Percentiles rank a stretch among this genome's conserved stretches.
Conservation (phyloP, 1,284 basidiomycete genomes). For the Malassezia equina region DNA sequence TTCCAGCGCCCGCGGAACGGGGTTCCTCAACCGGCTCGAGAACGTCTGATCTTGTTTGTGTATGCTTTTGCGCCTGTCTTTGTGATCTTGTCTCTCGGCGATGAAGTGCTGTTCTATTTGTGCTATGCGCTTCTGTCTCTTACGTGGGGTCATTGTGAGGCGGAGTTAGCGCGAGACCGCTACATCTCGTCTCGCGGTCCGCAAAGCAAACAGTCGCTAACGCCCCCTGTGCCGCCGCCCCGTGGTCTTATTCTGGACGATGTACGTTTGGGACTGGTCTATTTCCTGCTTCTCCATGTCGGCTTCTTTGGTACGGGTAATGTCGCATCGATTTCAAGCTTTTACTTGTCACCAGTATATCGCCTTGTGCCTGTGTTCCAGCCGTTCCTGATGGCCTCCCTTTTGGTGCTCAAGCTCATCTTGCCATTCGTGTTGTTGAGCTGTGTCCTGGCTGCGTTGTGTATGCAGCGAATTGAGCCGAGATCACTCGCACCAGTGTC, state of each 20-base stretch:
- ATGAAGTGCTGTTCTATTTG: conserved; percentile 71
- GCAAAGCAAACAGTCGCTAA: not conserved
- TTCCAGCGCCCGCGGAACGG: conserved; percentile 45
- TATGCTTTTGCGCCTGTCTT: conserved; percentile 65
- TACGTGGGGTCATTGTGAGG: conserved; percentile 64
- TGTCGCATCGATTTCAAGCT: conserved; percentile 76
- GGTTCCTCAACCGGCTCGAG: conserved; percentile 25
- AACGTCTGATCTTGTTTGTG: conserved; percentile 41
- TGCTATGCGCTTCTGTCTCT: conserved; percentile 59
- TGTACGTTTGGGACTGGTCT: conserved; percentile 66
- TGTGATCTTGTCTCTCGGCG: conserved; percentile 68
- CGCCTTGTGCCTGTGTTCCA: conserved; percentile 75
- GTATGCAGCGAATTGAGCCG: conserved; percentile 5
- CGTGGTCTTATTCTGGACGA: conserved; percentile 56
- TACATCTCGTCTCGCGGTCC: not conserved
- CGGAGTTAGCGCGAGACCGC: conserved; percentile 18
- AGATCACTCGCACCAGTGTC: conserved; percentile 10
- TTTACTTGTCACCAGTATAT: conserved; percentile 81
- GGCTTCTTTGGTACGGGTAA: conserved; percentile 74
- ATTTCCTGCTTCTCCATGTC: conserved; percentile 75
- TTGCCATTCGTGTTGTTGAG: conserved; percentile 58
- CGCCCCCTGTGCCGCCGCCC: not conserved
- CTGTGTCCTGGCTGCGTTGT: conserved; percentile 52
- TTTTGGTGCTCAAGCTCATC: conserved; percentile 56
- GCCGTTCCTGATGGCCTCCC: conserved; percentile 66